Conservation (phyloP, 331 rosid genomes). For the Ulmus americana region DNA sequence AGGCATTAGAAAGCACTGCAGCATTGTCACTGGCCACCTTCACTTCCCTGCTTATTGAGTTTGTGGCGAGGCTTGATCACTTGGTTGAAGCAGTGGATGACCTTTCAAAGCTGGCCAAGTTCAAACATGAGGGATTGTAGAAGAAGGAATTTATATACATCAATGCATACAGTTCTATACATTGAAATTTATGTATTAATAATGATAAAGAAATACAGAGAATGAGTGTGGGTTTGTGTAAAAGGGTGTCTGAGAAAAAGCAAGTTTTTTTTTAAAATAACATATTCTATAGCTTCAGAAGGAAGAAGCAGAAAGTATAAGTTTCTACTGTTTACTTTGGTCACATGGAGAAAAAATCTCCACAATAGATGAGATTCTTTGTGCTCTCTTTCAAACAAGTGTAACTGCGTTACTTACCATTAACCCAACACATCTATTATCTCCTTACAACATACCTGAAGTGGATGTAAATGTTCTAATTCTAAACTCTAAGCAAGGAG, state of each 20-base stretch:
- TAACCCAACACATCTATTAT: too few relatives aligned
- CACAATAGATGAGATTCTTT: too few relatives aligned
- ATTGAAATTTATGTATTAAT: not conserved
- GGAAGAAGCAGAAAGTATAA: not conserved
- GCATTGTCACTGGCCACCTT: slow-evolving; percentile 58
- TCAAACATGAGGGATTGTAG: slow-evolving; percentile 26
- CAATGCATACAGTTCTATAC: not conserved
- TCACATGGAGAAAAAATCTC: too few relatives aligned
- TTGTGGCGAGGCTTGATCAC: slow-evolving; percentile 70
- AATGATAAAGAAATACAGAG: not conserved
- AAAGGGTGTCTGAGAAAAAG: slow-evolving; percentile 1
- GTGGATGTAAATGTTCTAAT: too few relatives aligned
- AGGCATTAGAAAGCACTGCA: slow-evolving; percentile 49
- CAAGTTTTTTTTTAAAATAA: not conserved
- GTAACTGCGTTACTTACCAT: too few relatives aligned
- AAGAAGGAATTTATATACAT: not conserved
- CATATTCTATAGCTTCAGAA: not conserved
- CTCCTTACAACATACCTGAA: too few relatives aligned
- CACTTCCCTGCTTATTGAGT: slow-evolving; percentile 60
- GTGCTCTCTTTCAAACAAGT: too few relatives aligned
- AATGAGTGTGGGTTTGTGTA: slow-evolving; percentile 2
- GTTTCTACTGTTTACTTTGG: too few relatives aligned
- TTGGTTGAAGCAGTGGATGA: slow-evolving; percentile 60
- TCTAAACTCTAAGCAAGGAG: too few relatives aligned
- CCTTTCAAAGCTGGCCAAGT: slow-evolving; percentile 64